Evolutionary conservation across 1,284 basidiomycete genomes (phyloP).

Genomic region (Gastroboletus turbinatus): DNA sequence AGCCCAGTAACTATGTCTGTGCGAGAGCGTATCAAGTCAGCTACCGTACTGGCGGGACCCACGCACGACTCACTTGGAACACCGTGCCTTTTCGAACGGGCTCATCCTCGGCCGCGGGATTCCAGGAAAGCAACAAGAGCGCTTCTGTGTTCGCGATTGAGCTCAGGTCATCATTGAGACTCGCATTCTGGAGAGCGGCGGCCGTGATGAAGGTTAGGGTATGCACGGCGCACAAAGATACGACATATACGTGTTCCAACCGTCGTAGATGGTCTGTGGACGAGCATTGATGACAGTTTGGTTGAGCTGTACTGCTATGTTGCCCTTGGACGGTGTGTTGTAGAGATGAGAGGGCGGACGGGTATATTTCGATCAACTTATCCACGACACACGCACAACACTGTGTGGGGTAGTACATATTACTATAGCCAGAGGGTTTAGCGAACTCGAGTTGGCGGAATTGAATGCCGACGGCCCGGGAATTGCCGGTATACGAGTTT

Average conservation of each 20-base stretch:
- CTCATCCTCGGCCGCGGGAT: constrained; percentile 81
- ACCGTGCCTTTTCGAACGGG: constrained; percentile 87
- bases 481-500: not conserved
- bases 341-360: not conserved
- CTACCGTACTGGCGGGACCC: not conserved
- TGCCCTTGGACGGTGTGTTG: constrained; percentile 3
- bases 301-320: constrained; percentile 55
- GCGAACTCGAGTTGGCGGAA: too few species aligned
- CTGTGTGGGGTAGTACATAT: too few species aligned
- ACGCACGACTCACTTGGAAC: constrained; percentile 67
- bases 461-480: not conserved
- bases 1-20: constrained; percentile 93
- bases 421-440: too few species aligned
- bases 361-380: too few species aligned
- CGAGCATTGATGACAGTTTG: constrained; percentile 64
- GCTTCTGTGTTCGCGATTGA: constrained; percentile 68
- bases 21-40: constrained; percentile 17
- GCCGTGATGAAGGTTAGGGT: constrained; percentile 14
- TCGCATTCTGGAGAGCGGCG: constrained; percentile 46
- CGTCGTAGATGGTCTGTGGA: constrained; percentile 64
- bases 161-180: constrained; percentile 68
- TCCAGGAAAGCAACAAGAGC: constrained; percentile 78
- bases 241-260: constrained; percentile 66
- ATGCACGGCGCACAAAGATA: not conserved
- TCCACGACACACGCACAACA: too few species aligned